Evolutionary conservation across 2,329 filamentous ascomycete species (phyloP), one percentile per base, ranked within the genome.

Genomic region (Venturia pyrina): DNA sequence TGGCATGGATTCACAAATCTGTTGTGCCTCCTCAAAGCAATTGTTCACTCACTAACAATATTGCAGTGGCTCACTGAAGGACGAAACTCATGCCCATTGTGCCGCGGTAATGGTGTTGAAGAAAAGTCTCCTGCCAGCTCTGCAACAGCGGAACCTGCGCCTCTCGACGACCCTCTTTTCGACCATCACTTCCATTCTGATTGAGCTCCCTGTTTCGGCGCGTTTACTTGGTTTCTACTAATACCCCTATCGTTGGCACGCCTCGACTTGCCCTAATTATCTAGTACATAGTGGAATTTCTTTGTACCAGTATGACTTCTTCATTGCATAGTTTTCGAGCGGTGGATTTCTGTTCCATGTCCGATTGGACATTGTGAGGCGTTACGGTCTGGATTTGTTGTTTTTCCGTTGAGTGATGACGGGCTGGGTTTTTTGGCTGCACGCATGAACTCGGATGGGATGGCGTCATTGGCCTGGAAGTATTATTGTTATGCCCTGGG

Each of bases 31-130:
- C 41, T 34, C 6, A 21, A 17, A 21, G 61, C 2, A 21, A 28
- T 11, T n/a, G 10, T 21, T 66, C 41, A 8, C 28, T 37, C 28
- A 43, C 66, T 67, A 67, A 67, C 50, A 37, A 21, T 1, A 5
- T 15, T n/a, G 24, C 57, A 89, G 85, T 89, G 87, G 87, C 78
- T 89, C 60, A 89, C 85, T 21, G 88, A 86, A 66, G 85, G 85
- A 63, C 84, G 85, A 66, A 87, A 87, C 71, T 87, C 84, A 4
- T 87, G 85, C 71, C 85, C 85, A 3, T 78, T 87, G 32, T 87
- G 85, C 71, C 78, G 85, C 71, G 83, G 83, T 46, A 80, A 84
- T 72, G 83, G 83, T 43, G 83, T 86, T 6, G 78, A 83, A 48
- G 82, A 85, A 69, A 64, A 62, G 24, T 59, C 53, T n/a, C 11